Evolutionary conservation across 805 yeast species (phyloP), one percentile per base, ranked within the genome.

Genomic region (Metschnikowia anglica): DNA sequence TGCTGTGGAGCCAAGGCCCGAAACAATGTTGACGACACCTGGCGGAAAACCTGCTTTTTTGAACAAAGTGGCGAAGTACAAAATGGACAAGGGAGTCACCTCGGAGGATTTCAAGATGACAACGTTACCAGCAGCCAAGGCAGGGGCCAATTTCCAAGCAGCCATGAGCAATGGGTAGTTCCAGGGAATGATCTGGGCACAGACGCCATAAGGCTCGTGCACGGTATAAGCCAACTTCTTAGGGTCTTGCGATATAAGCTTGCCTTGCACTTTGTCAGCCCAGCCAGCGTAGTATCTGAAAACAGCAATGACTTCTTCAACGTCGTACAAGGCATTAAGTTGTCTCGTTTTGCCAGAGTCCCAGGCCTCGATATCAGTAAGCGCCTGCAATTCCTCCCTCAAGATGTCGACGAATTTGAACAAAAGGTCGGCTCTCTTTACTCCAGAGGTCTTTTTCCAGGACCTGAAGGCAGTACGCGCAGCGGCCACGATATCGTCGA

Each of bases 71-170:
- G 85, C 88, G 46, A 84, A 70, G 52, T 73, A 69, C 51, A 85
- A 74, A 51, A 83, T 69, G 19, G 88, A 79, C 53, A 85, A 71
- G 10, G 93, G 93, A 5, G 91, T 84, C 52, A 81, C 67, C 65
- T 86, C 93, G 43, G 88, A 82, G 2, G 88, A 75, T 63, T 85
- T 85, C 61, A 85, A 74, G 34, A 85, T 79, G 34, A 83, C 76
- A 11, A 79, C 74, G 63, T 86, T 85, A 41, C 93, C 93, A 40
- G 87, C 83, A 31, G 90, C 88, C 50, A 85, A 66, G 8, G 95
- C 93, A 17, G 91, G 91, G 20, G 85, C 88, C 57, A 85, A 70
- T 63, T 85, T 85, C 93, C 93, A 85, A 18, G 85, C 73, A 12
- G 85, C 80, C 88, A 84, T 83, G 24, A 74, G 68, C 48, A 71